These are phyloP conservation scores for Gossypium rotundifolium DNA, from an alignment of 345 rosid genomes.

Conservation along the genomic window DNA sequence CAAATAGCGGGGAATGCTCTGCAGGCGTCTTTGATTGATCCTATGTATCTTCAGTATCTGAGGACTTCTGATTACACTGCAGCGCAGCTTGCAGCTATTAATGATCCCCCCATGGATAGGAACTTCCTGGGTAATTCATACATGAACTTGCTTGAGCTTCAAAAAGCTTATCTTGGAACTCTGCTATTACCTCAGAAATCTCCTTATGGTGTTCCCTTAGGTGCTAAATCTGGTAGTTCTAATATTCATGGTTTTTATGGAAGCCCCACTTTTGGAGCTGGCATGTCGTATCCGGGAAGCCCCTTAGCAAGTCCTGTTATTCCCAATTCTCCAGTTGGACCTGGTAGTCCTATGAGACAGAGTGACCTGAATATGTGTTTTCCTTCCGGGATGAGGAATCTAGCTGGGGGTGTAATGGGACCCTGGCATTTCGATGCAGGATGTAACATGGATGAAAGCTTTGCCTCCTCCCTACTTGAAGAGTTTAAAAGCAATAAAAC, in stretches of 20 bases:
- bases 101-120: constrained; percentile 42
- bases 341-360: constrained; percentile 54
- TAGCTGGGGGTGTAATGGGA: constrained; percentile 46
- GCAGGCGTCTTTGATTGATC: constrained; percentile 51
- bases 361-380: constrained; percentile 44
- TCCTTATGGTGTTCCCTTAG: constrained; percentile 39
- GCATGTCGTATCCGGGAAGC: constrained; percentile 65
- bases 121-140: constrained; percentile 49
- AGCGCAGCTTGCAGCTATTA: constrained; percentile 44
- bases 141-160: constrained; percentile 52
- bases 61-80: constrained; percentile 50
- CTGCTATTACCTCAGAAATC: constrained; percentile 52
- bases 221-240: constrained; percentile 48
- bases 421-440: constrained; percentile 54
- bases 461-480: constrained; percentile 32
- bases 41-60: constrained; percentile 57
- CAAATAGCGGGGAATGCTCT: constrained; percentile 46
- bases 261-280: constrained; percentile 45
- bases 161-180: constrained; percentile 55
- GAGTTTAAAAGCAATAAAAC: neutral
- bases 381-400: constrained; percentile 46
- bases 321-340: constrained; percentile 46
- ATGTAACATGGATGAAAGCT: constrained; percentile 37
- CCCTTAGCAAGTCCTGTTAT: constrained; percentile 51
- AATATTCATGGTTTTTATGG: constrained; percentile 56